Evolutionary conservation across 192 early-diverging fungal genomes (phyloP), one percentile per base, ranked within the genome.

Genomic region (Rhizophagus clarus): DNA sequence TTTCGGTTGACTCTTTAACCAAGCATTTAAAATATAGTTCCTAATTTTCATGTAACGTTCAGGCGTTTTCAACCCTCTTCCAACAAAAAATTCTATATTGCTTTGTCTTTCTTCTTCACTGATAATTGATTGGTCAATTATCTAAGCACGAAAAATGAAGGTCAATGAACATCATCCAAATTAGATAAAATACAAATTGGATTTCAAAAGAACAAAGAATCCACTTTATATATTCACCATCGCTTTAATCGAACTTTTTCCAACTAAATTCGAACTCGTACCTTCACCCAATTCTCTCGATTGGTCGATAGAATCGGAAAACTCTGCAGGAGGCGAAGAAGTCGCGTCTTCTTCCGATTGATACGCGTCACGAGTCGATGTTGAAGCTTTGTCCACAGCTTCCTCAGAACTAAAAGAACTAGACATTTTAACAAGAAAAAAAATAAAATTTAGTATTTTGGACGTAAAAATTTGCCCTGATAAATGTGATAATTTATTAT

Each of bases 41-140:
- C 96, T 87, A 70, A 98, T 97, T 47, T 83, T 82, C 61, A 95
- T 84, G 83, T 98, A 98, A 71, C 96, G 88, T 71, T 96, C 94
- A 0, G 96, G 95, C 29, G 96, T 96, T 81, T 97, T 96, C 72
- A 87, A 88, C 15, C 88, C 84, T 66, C 91, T 89, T 29, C 92
- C 90, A 14, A 78, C 74, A 79, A 94, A 94, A 80, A 92, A 95
- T 88, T 94, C 93, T 2, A 86, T 80, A 68, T 88, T 85, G 14
- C 82, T 80, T 22, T 40, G 63, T 28, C 81, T 84, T 79, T 91
- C 89, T 69, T 87, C 85, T 51, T 88, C 88, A 17, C 84, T 85
- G 42, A 90, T 84, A 34, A 80, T 77, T 11, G 80, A 37, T 34
- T 86, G 87, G 67, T 92, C 89, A 62, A 89, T 49, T 42, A 81